Evolutionary conservation across 345 rosid species (phyloP).

Genomic region (Atalantia buxifolia): DNA sequence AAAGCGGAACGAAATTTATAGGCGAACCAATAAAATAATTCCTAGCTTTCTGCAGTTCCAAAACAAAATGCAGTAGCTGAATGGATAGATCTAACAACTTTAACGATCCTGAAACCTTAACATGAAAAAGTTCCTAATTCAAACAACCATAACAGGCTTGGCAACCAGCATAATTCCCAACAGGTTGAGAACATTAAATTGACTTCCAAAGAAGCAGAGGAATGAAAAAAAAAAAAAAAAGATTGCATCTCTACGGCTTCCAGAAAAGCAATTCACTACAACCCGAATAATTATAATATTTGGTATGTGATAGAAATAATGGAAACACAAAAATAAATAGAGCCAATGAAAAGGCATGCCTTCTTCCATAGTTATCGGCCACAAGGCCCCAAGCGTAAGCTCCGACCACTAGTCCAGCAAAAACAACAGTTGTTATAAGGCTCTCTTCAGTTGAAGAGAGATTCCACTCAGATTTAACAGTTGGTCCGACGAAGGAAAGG

Average conservation of each 20-base stretch:
- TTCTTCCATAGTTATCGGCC: constrained; percentile 43
- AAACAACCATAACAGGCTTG: background rate
- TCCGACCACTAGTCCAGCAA: constrained; percentile 49
- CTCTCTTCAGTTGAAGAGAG: constrained; percentile 41
- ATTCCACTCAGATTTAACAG: constrained; percentile 38
- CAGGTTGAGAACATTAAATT: too few species aligned
- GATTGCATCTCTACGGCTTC: too few species aligned
- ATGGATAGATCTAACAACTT: background rate
- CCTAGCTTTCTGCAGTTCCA: background rate
- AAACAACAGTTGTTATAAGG: constrained; percentile 34
- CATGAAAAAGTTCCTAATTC: background rate
- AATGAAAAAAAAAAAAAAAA: too few species aligned
- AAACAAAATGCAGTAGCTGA: background rate
- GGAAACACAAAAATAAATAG: too few species aligned
- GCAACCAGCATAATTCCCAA: background rate
- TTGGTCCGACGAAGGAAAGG: constrained; percentile 45
- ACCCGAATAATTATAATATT: too few species aligned
- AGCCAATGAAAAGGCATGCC: constrained; percentile 10
- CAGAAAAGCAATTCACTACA: too few species aligned
- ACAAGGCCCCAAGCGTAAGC: constrained; percentile 50
- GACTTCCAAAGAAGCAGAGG: too few species aligned
- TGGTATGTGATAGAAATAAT: too few species aligned
- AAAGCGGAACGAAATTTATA: background rate
- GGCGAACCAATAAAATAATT: background rate
- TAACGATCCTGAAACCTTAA: background rate